phyloP scores from a whole-genome alignment of 2,329 filamentous ascomycete genomes.

The Arthroderma sp. region DNA sequence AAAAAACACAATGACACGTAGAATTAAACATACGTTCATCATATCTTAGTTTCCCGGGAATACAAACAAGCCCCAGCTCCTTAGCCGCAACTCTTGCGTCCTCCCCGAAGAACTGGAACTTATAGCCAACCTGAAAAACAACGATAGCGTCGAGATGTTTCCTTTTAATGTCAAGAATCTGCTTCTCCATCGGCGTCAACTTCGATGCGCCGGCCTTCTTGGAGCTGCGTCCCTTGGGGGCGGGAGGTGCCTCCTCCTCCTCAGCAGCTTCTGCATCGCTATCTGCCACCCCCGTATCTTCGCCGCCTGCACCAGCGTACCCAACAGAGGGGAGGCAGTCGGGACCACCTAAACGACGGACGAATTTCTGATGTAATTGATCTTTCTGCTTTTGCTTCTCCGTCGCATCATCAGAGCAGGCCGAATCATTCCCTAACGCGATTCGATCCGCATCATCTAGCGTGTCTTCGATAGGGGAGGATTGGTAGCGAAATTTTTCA shows the following conservation, averaged over 20 bases:
- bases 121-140: conserved; percentile 93
- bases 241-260: conserved; percentile 34
- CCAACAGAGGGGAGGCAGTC: conserved; percentile 63
- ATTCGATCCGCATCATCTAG: conserved; percentile 15
- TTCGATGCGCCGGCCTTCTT: conserved; percentile 66
- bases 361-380: conserved; percentile 67
- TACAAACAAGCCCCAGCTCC: conserved; percentile 87
- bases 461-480: conserved; percentile 24
- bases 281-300: conserved; percentile 44
- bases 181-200: conserved; percentile 85
- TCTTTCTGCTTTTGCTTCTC: conserved; percentile 47
- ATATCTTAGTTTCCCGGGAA: conserved; percentile 86
- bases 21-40: conserved; percentile 56
- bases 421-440: conserved; percentile 22
- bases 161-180: conserved; percentile 85
- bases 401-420: conserved; percentile 33
- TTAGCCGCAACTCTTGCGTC: conserved; percentile 82
- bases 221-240: conserved; percentile 38
- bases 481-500: conserved; percentile 47
- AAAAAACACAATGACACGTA: neutral
- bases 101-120: conserved; percentile 93
- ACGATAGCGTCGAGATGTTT: conserved; percentile 81
- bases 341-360: conserved; percentile 76
- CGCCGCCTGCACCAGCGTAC: conserved; percentile 40
- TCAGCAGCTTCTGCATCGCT: conserved; percentile 49